phyloP scores from a whole-genome alignment of 2,329 filamentous ascomycete genomes.

The Diaporthe sp. region DNA sequence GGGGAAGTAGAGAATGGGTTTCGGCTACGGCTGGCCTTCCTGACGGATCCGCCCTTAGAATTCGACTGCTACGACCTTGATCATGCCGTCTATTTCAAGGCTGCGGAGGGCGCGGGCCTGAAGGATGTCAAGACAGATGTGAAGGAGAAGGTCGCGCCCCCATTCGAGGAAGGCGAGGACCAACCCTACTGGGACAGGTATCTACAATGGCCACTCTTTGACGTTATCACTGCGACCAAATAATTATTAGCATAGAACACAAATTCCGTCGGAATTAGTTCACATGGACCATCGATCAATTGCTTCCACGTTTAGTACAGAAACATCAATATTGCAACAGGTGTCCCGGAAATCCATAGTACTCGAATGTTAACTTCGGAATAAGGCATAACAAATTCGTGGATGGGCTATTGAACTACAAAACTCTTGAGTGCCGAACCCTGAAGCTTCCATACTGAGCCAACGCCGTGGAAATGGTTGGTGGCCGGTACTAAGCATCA shows the following conservation, averaged over 20 bases:
- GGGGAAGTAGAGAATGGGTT: neutral
- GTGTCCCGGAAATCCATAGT: neutral
- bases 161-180: neutral
- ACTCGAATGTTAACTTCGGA: neutral
- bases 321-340: neutral
- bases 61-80: neutral
- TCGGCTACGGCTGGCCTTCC: neutral
- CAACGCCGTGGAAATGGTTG: neutral
- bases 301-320: neutral
- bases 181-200: slow-evolving; percentile 2
- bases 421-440: too few relatives aligned
- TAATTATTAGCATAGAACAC: neutral
- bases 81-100: neutral
- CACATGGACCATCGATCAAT: too few relatives aligned
- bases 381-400: neutral
- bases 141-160: neutral
- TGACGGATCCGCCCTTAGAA: neutral
- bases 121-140: slow-evolving; percentile 1
- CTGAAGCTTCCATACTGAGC: too few relatives aligned
- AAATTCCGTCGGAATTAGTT: neutral
- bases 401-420: neutral
- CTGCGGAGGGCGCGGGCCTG: neutral
- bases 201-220: slow-evolving; percentile 7
- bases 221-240: neutral
- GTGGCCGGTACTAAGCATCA: neutral